Percentiles rank a stretch among this genome's conserved stretches.
These are phyloP conservation scores for Coleophoma crateriformis DNA, from an alignment of 2,329 filamentous ascomycete species.

Conservation along the genomic window DNA sequence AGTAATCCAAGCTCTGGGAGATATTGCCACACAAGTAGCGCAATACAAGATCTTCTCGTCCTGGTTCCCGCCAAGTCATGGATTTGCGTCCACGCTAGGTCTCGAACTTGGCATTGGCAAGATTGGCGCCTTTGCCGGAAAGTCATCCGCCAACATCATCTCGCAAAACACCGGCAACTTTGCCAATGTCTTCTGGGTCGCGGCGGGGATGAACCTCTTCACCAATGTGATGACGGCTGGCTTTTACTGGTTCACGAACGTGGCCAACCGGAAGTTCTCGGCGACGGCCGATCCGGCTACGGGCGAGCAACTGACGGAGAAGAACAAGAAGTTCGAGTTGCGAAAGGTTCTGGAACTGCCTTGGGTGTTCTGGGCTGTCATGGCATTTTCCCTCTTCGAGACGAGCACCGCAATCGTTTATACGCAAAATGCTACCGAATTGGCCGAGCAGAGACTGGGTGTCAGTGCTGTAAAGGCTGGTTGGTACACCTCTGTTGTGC, in stretches of 20 bases:
- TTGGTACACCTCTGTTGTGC: constrained; percentile 52
- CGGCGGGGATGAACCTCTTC: constrained; percentile 59
- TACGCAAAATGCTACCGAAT: constrained; percentile 51
- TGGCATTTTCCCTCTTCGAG: constrained; percentile 51
- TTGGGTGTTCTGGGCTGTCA: constrained; percentile 53
- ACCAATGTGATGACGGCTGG: constrained; percentile 47
- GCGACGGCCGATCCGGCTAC: constrained; percentile 48
- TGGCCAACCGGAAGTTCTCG: constrained; percentile 40
- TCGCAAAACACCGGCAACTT: constrained; percentile 53
- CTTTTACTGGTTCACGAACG: constrained; percentile 52
- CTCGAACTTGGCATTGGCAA: constrained; percentile 52
- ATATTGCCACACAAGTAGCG: constrained; percentile 58
- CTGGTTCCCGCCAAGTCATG: constrained; percentile 56
- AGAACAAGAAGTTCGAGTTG: constrained; percentile 50
- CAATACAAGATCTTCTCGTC: constrained; percentile 62
- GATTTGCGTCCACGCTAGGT: constrained; percentile 55
- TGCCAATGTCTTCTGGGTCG: constrained; percentile 56
- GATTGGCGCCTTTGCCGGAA: constrained; percentile 55
- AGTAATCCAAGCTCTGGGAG: constrained; percentile 51
- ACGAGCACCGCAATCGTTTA: constrained; percentile 51
- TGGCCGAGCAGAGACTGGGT: constrained; percentile 54
- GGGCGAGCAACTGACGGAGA: constrained; percentile 53
- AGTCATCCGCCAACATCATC: constrained; percentile 54
- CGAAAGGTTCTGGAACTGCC: constrained; percentile 50
- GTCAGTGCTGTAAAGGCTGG: constrained; percentile 49